Conservation (phyloP, 371 early-diverging fungal genomes). For the Apophysomyces sp. region DNA sequence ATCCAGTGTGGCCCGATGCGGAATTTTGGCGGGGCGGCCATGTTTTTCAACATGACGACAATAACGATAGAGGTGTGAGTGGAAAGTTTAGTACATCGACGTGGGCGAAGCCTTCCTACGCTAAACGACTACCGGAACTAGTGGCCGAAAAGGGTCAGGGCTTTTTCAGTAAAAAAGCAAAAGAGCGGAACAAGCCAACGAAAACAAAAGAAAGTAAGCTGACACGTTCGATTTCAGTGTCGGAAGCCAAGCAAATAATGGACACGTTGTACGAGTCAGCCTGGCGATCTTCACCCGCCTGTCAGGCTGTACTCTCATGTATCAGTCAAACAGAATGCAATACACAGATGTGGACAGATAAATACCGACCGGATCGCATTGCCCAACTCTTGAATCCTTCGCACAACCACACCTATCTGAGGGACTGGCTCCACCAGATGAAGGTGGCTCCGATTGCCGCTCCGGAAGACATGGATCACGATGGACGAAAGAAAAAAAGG, state of each 20-base stretch:
- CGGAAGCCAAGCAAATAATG: background rate
- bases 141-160: background rate
- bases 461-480: background rate
- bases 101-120: background rate
- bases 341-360: constrained; percentile 25
- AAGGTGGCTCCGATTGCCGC: constrained; percentile 12
- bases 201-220: background rate
- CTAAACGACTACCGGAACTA: background rate
- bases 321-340: background rate
- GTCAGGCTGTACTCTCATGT: background rate
- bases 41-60: background rate
- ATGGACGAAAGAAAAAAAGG: background rate
- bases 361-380: constrained; percentile 24
- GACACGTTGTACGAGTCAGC: background rate
- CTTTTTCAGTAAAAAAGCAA: background rate
- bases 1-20: background rate
- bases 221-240: background rate
- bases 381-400: constrained; percentile 15
- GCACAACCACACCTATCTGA: constrained; percentile 8
- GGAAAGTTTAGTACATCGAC: background rate
- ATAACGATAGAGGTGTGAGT: background rate
- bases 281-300: background rate
- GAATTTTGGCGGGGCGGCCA: background rate
- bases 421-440: constrained; percentile 25
- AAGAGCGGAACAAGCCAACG: background rate